Evolutionary conservation across 768 basidiomycete genomes (phyloP), one percentile per base, ranked within the genome.

Genomic region (Leccinum disarticulatum): DNA sequence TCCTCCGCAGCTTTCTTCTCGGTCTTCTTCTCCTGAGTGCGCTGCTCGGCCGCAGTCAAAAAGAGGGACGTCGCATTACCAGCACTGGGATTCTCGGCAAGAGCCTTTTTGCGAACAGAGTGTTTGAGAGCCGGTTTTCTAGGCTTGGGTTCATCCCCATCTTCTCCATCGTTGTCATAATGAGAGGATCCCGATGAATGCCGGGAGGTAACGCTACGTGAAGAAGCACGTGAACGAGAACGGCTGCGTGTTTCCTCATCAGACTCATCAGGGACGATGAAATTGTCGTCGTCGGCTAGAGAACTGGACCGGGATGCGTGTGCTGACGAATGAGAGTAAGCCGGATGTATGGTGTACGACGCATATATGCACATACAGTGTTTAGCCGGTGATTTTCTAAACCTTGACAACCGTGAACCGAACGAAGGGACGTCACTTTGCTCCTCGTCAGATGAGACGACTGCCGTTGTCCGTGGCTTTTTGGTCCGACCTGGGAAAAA

Each of bases 21-120:
- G 14, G 85, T 84, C 71, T 93, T 96, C 71, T 87, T 89, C 38
- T 85, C 83, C 68, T 87, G 83, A 51, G 85, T 81, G 6, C 89
- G 81, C 63, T 82, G 82, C 70, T 95, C 94, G 2, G 95, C 94
- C 7, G 87, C 87, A 15, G 94, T 96, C 57, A 95, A 77, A 75
- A 95, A 91, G 9, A 74, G 71, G 46, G 72, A 74, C 38, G 70
- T 70, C 5, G 55, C 70, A 27, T 75, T 73, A 48, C 69, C 67
- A 27, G 71, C 71, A 28, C 70, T 65, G 17, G 72, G 56, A n/a
- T 64, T 62, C 6, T 73, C 67, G 7, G 70, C 60, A 54, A 62
- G 71, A 57, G 60, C 56, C 36, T 72, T 77, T 63, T 70, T 73
- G 17, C 70, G 61, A 15, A 73, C 47, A 31, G 76, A 71, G 49